phyloP scores from a whole-genome alignment of 257 asterid species.

The Dorcoceras hygrometricum region DNA sequence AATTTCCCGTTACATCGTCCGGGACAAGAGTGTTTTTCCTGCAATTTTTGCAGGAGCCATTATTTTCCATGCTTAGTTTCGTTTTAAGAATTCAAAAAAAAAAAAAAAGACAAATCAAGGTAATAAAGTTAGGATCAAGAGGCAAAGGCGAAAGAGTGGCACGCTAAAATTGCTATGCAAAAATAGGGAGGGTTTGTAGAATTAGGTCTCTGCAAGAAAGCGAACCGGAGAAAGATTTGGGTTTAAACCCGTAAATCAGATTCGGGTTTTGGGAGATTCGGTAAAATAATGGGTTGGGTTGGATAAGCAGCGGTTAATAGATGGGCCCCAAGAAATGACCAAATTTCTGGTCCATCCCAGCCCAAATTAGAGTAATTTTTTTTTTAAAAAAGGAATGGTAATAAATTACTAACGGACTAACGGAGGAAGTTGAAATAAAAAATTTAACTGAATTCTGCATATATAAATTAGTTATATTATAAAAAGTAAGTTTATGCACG shows the following conservation, averaged over 20 bases:
- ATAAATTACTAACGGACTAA: no score
- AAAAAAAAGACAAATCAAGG: no score
- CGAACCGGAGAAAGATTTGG: neutral
- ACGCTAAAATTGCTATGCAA: neutral
- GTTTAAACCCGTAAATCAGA: neutral
- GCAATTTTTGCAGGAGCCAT: slow-evolving; percentile 54
- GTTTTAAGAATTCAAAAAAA: neutral
- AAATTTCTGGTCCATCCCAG: neutral
- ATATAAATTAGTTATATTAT: no score
- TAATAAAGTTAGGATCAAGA: neutral
- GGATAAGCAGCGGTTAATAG: no score
- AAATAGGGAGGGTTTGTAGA: neutral
- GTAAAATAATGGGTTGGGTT: neutral
- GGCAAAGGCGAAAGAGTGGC: neutral
- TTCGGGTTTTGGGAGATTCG: neutral
- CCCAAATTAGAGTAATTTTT: neutral
- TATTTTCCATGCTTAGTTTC: slow-evolving; percentile 32
- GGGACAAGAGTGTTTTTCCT: slow-evolving; percentile 27
- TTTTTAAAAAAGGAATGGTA: no score
- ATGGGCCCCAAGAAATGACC: neutral
- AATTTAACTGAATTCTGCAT: no score
- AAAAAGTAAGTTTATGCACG: no score
- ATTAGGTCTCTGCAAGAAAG: neutral
- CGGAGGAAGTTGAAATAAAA: no score
- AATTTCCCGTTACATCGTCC: slow-evolving; percentile 40